Conservation (phyloP, 371 early-diverging fungal species). For the Actinomortierella ambigua region DNA sequence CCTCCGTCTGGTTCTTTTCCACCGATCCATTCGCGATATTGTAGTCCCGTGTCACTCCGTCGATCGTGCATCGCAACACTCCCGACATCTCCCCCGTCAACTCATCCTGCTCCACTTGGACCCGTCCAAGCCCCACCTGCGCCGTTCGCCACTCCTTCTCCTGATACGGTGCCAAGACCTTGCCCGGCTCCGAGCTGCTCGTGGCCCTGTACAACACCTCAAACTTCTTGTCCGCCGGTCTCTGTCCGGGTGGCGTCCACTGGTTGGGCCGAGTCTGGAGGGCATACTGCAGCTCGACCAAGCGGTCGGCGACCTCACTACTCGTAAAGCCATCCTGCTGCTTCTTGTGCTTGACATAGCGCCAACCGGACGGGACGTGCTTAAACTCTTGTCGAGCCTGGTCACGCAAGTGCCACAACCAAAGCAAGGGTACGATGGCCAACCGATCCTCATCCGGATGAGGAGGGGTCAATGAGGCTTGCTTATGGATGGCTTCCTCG, state of each 20-base stretch:
- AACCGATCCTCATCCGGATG: conserved; percentile 45
- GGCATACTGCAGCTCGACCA: conserved; percentile 53
- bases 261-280: conserved; percentile 45
- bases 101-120: conserved; percentile 33
- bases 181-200: conserved; percentile 4
- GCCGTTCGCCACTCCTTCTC: conserved; percentile 38
- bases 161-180: conserved; percentile 4
- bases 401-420: conserved; percentile 60
- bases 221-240: conserved; percentile 43
- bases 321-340: conserved; percentile 49
- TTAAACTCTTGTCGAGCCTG: conserved; percentile 53
- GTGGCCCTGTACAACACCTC: conserved; percentile 36
- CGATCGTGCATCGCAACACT: conserved; percentile 57
- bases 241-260: conserved; percentile 49
- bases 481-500: conserved; percentile 44
- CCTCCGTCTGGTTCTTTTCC: conserved; percentile 47
- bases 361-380: conserved; percentile 61
- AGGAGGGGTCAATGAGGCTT: conserved; percentile 17
- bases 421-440: conserved; percentile 51
- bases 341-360: conserved; percentile 58
- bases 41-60: conserved; percentile 58
- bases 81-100: conserved; percentile 38
- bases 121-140: conserved; percentile 37
- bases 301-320: conserved; percentile 42
- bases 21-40: conserved; percentile 60